phyloP scores from a whole-genome alignment of 371 early-diverging fungal species.

The Lichtheimia ramosa region DNA sequence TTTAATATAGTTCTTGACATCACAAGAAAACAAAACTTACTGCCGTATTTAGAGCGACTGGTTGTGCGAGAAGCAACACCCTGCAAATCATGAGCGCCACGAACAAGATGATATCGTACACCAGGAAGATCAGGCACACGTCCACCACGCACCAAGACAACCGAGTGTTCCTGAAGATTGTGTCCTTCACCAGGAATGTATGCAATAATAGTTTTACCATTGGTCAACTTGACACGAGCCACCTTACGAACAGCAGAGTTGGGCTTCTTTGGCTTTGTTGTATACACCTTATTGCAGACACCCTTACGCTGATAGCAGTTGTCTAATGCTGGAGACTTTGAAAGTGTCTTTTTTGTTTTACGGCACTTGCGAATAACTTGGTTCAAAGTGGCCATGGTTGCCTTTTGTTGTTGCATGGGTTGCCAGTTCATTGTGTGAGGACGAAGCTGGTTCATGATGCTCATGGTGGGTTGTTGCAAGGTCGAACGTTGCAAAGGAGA shows the following conservation, averaged over 20 bases:
- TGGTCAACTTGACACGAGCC: conserved; percentile 81
- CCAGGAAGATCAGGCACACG: conserved; percentile 97
- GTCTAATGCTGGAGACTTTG: conserved; percentile 89
- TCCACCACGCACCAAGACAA: conserved; percentile 93
- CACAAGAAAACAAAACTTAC: conserved; percentile 47
- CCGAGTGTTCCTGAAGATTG: conserved; percentile 96
- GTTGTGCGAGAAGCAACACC: conserved; percentile 88
- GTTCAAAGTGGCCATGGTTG: conserved; percentile 88
- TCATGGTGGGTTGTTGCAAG: neutral
- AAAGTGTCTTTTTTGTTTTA: conserved; percentile 63
- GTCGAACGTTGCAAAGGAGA: neutral
- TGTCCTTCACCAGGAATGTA: conserved; percentile 99
- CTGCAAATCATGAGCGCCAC: conserved; percentile 93
- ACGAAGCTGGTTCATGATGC: neutral
- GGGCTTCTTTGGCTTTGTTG: conserved; percentile 91
- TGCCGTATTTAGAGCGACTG: conserved; percentile 92
- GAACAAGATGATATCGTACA: conserved; percentile 92
- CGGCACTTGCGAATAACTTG: conserved; percentile 91
- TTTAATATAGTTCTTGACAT: neutral
- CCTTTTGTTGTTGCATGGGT: conserved; percentile 25
- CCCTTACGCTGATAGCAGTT: conserved; percentile 89
- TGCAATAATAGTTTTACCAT: conserved; percentile 86
- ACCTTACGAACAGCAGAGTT: conserved; percentile 92
- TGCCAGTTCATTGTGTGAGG: neutral
- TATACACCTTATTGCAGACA: conserved; percentile 94